Base-by-base conservation (phyloP, 345 rosid genomes). In the Gossypium raimondii region DNA sequence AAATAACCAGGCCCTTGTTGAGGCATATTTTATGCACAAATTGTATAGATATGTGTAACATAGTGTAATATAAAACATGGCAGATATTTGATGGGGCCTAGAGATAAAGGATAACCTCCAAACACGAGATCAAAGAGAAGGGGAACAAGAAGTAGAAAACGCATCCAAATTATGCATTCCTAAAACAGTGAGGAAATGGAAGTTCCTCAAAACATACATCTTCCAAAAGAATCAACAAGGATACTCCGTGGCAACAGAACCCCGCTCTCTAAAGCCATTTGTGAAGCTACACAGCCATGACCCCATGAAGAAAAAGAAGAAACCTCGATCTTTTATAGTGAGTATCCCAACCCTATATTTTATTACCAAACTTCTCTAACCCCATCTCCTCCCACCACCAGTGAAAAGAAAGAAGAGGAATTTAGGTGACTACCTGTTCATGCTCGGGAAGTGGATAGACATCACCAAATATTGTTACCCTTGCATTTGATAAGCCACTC, bases 401-500 rank as follows among this genome's bases (percentile, higher is more conserved):
- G 17, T 2, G 1, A 24, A 4, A 34, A 52, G 56, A 59, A 10
- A 51, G 22, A 55, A 25, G 2, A 60, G 20, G 38, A n/a, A 48
- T 34, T 22, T 24, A 57, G 62, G 59, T 53, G 60, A 51, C 27
- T 2, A 93, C 99, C 94, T 95, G 98, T 73, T 93, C 87, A 61
- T 85, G 72, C 79, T 90, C 94, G 47, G 92, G 91, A 79, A 95
- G 93, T 24, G 98, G 99, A 82, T 86, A 84, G 44, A 92, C 89
- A 82, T 95, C 98, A 0, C 99, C 98, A 80, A 95, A 95, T 12
- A 95, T 86, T 56, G 99, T 93, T 67, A 88, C 99, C 78, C 99
- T 88, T 65, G 99, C 99, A 84, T 93, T 96, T 43, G 98, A 96
- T 83, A 96, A 92, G 89, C 97, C 85, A 80, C 92, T 96, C 99